Conservation (phyloP, 2,329 filamentous ascomycete genomes). For the Nannizziopsis barbatae region DNA sequence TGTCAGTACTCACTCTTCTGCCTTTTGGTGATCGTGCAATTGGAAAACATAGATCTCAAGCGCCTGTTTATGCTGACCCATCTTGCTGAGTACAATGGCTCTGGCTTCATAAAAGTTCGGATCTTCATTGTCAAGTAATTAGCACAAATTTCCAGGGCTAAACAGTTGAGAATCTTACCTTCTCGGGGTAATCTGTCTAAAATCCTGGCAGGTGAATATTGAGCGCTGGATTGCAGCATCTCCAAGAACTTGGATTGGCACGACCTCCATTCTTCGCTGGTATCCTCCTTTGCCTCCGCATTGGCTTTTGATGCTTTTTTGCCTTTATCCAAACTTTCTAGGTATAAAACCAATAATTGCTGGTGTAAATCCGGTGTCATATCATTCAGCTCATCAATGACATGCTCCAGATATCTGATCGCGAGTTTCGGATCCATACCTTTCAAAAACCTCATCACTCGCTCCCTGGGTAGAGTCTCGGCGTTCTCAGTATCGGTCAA, state of each 20-base stretch:
- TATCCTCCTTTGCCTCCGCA: slow-evolving; percentile 20
- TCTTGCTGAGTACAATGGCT: slow-evolving; percentile 83
- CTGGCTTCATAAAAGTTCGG: slow-evolving; percentile 77
- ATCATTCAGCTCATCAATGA: slow-evolving; percentile 79
- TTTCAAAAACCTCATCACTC: slow-evolving; percentile 63
- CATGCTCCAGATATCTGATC: slow-evolving; percentile 75
- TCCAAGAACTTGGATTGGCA: slow-evolving; percentile 57
- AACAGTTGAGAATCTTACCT: slow-evolving; percentile 42
- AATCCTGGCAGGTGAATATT: slow-evolving; percentile 70
- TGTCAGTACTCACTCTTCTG: slow-evolving; percentile 61
- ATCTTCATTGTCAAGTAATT: slow-evolving; percentile 42
- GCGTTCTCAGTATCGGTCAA: slow-evolving; percentile 88
- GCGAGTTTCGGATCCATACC: slow-evolving; percentile 60
- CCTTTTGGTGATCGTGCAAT: slow-evolving; percentile 73
- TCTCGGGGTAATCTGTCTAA: slow-evolving; percentile 69
- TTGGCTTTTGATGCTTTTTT: slow-evolving; percentile 32
- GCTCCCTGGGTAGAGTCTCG: slow-evolving; percentile 69
- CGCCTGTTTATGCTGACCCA: slow-evolving; percentile 90
- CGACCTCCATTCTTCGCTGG: slow-evolving; percentile 42
- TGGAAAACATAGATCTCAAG: slow-evolving; percentile 98
- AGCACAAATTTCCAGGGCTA: not conserved
- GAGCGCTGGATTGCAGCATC: slow-evolving; percentile 63
- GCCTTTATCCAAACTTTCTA: slow-evolving; percentile 42
- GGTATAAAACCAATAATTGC: slow-evolving; percentile 60
- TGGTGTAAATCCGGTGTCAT: slow-evolving; percentile 79